Base-by-base conservation (phyloP, 2,329 filamentous ascomycete species). In the Incumbomyces delicatus region DNA sequence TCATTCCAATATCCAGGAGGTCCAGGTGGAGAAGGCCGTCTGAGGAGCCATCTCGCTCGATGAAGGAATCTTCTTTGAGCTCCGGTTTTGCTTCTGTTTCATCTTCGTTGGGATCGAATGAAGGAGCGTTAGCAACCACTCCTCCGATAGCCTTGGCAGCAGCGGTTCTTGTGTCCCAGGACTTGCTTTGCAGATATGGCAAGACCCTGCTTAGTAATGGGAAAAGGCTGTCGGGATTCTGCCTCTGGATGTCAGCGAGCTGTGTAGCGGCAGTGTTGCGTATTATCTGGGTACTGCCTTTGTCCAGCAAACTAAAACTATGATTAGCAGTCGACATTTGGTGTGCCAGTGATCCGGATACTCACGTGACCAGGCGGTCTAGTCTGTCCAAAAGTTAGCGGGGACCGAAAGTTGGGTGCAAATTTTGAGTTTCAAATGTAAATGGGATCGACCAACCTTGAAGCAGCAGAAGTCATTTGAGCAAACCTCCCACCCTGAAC, bases 241-340 rank as follows among this genome's bases (percentile, higher is more conserved):
- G 86, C 64, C 95, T 96, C 68, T 98, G 94, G 66, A 95, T 92
- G 68, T 98, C 92, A 52, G 89, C 92, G 53, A 98, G 77, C 69
- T 98, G 92, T 62, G 94, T 88, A 52, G 94, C 92, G 52, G 92
- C 94, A 53, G 92, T 98, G 62, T 95, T 94, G 57, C 94, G 83
- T 63, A 98, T 96, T 56, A 98, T 75, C 63, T 85, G 83, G 50
- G 92, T 98, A 69, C 90, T 96, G 58, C 92, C 92, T 48, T 92
- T 96, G 75, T 98, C 92, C 59, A 98, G 81, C 63, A 98, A 80
- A 55, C 89, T 95, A 65, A 14, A 30, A 43, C 48, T 36, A 27
- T 50, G 32, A 48, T 49, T 36, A 52, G 46, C 51, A 48, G 40
- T 6, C 33, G 33, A 16, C 33, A 41, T 27, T 27, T 5, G 39